A percentile compares a stretch with the other conserved stretches of the same genome.
phyloP scores from a whole-genome alignment of 2,329 filamentous ascomycete genomes.

The Periconia sp. region DNA sequence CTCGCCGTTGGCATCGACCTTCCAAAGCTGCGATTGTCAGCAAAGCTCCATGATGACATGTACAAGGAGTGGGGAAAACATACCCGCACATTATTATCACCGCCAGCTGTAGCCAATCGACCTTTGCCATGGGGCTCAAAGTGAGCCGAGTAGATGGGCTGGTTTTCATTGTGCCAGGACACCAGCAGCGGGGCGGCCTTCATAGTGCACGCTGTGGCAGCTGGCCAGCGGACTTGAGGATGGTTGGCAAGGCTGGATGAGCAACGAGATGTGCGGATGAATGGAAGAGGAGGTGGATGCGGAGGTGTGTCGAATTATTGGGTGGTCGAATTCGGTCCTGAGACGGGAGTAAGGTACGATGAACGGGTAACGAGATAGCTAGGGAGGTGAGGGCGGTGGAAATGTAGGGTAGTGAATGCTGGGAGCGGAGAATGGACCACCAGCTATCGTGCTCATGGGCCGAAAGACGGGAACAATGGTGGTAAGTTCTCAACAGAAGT shows the following conservation, averaged over 20 bases:
- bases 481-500: neutral
- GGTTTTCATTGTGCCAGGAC: slow-evolving; percentile 97
- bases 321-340: slow-evolving; percentile 8
- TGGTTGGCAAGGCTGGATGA: neutral
- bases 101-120: slow-evolving; percentile 87
- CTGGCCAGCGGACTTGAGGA: slow-evolving; percentile 20
- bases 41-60: slow-evolving; percentile 12
- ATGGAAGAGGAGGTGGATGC: neutral
- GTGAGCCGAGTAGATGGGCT: slow-evolving; percentile 95
- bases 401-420: neutral
- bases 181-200: slow-evolving; percentile 96
- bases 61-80: slow-evolving; percentile 32
- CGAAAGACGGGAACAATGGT: neutral
- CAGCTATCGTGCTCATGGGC: too few species aligned
- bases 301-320: neutral
- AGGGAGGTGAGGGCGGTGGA: neutral
- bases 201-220: slow-evolving; percentile 57
- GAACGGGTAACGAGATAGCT: neutral
- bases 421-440: neutral
- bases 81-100: slow-evolving; percentile 95
- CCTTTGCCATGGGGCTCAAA: slow-evolving; percentile 93
- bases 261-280: neutral
- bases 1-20: slow-evolving; percentile 79
- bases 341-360: slow-evolving; percentile 5
- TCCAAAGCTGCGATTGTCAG: slow-evolving; percentile 74